Percentiles rank a stretch among this genome's conserved stretches.
Evolutionary conservation across 2,329 filamentous ascomycete species (phyloP).

Genomic region (Drechmeria coniospora): DNA sequence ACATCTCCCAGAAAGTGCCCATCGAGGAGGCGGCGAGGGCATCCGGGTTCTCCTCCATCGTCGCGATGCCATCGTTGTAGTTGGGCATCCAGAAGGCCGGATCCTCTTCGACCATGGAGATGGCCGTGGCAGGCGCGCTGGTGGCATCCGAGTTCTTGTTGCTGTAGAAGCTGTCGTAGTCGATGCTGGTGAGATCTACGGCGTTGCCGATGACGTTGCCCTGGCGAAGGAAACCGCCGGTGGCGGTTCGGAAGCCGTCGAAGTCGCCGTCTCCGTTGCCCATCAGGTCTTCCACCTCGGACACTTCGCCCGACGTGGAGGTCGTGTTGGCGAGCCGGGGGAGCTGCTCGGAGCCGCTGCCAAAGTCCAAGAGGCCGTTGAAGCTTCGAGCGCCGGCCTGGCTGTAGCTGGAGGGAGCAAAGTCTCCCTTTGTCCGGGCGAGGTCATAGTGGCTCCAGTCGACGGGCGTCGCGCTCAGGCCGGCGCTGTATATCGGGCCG

Average conservation of each 20-base stretch:
- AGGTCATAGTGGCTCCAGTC: constrained; percentile 32
- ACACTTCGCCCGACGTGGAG: constrained; percentile 51
- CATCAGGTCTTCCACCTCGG: constrained; percentile 47
- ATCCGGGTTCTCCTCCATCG: constrained; percentile 21
- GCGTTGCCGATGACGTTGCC: constrained; percentile 24
- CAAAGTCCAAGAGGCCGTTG: constrained; percentile 34
- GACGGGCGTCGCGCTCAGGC: constrained; percentile 38
- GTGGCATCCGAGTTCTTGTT: constrained; percentile 25
- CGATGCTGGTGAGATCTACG: constrained; percentile 32
- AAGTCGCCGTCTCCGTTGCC: constrained; percentile 32
- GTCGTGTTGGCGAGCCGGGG: constrained; percentile 39
- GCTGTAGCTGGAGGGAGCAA: constrained; percentile 38
- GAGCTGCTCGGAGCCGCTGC: constrained; percentile 36
- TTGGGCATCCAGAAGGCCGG: constrained; percentile 33
- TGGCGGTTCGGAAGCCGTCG: constrained; percentile 29
- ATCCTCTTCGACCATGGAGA: constrained; percentile 37
- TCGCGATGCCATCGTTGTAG: constrained; percentile 22
- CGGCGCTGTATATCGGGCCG: constrained; percentile 46
- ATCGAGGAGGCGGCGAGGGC: constrained; percentile 15
- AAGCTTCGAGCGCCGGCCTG: constrained; percentile 35
- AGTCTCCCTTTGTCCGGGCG: constrained; percentile 28
- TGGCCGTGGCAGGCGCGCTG: constrained; percentile 23
- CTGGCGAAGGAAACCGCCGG: constrained; percentile 30
- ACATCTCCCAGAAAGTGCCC: constrained; percentile 21
- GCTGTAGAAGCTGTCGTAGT: constrained; percentile 41